Evolutionary conservation across 352 stramenopile genomes (phyloP).

Genomic region (Phytophthora podocarpi): DNA sequence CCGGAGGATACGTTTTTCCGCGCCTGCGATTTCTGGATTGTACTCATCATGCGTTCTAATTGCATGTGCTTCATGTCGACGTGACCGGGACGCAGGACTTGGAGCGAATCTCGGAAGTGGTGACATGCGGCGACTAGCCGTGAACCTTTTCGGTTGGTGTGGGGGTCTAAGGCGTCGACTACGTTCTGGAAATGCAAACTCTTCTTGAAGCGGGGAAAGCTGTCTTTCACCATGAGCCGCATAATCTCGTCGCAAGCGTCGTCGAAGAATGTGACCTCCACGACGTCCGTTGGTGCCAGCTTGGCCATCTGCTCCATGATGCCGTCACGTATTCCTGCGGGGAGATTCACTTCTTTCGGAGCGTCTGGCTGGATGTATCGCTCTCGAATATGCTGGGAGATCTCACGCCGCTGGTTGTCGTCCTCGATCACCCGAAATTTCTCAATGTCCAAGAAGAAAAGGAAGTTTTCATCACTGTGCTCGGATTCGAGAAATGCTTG

Average conservation of each 20-base stretch:
- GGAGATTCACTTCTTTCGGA: conserved; percentile 77
- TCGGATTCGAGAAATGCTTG: conserved; percentile 70
- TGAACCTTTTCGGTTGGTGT: conserved; percentile 67
- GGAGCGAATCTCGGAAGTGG: conserved; percentile 73
- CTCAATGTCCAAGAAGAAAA: conserved; percentile 75
- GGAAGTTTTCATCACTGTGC: conserved; percentile 82
- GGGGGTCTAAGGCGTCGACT: conserved; percentile 64
- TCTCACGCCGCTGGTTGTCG: conserved; percentile 29
- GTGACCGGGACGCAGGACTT: conserved; percentile 57
- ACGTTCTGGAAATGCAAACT: conserved; percentile 67
- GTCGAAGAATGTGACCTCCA: conserved; percentile 58
- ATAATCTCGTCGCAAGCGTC: conserved; percentile 76
- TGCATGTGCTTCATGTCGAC: conserved; percentile 60
- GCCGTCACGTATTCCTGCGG: conserved; percentile 57
- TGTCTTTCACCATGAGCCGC: conserved; percentile 82
- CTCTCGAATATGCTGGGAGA: conserved; percentile 50
- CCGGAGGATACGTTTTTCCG: conserved; percentile 32
- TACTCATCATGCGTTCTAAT: conserved; percentile 71
- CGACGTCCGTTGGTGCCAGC: conserved; percentile 22
- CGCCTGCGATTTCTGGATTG: conserved; percentile 65
- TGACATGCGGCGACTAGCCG: conserved; percentile 70
- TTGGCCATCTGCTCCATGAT: conserved; percentile 34
- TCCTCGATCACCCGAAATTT: conserved; percentile 41
- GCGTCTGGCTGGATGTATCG: conserved; percentile 65
- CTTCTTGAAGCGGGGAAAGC: conserved; percentile 83